Conservation (phyloP, 139 green algal species). For the Ulvella scutata region DNA sequence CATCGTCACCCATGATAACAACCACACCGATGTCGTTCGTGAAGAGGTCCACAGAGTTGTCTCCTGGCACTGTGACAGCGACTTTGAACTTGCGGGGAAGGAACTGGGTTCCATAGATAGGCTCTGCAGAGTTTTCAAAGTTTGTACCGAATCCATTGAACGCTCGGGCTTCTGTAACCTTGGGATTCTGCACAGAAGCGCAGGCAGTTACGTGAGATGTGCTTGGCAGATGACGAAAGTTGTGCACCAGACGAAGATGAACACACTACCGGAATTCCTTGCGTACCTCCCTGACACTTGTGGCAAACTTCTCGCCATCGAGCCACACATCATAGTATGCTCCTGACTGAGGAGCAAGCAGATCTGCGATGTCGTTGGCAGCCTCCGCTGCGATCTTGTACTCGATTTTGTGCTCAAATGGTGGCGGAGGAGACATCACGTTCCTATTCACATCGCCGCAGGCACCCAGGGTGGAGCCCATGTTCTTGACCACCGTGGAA, state of each 20-base stretch:
- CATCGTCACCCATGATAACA: constrained; percentile 14
- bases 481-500: constrained; percentile 91
- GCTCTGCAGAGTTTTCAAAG: constrained; percentile 83
- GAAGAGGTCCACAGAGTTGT: constrained; percentile 94
- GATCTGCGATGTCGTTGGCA: constrained; percentile 56
- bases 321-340: constrained; percentile 99
- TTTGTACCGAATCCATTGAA: constrained; percentile 93
- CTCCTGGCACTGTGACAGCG: constrained; percentile 70
- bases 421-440: constrained; percentile 62
- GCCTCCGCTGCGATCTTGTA: constrained; percentile 76
- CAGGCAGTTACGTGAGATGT: neutral
- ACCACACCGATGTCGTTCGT: constrained; percentile 77
- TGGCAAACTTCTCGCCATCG: constrained; percentile 96
- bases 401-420: constrained; percentile 66
- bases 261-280: neutral
- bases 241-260: neutral
- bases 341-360: constrained; percentile 75
- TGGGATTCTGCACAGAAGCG: constrained; percentile 43
- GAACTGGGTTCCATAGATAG: constrained; percentile 92
- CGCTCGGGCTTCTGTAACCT: constrained; percentile 62
- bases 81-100: constrained; percentile 99
- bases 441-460: constrained; percentile 98
- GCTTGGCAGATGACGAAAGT: neutral
- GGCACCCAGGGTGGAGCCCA: constrained; percentile 90
- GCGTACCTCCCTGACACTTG: constrained; percentile 61